phyloP scores from a whole-genome alignment of 345 rosid species.

The Syzygium jambos region DNA sequence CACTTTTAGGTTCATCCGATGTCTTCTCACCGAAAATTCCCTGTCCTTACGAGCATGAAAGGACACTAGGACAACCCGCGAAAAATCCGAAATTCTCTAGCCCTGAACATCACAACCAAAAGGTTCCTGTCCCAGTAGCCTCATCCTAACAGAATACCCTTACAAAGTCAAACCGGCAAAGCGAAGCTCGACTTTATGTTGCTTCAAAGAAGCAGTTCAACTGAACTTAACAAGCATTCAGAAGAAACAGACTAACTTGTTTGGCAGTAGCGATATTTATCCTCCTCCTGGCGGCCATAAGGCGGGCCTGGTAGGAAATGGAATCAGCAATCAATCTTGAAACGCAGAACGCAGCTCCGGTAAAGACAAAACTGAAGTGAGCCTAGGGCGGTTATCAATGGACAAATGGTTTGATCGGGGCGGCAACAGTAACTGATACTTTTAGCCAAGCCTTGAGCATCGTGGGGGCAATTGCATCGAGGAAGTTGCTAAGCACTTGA shows the following conservation, averaged over 20 bases:
- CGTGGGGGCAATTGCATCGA: neutral
- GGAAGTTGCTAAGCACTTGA: neutral
- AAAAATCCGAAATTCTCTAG: neutral
- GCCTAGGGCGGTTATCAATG: neutral
- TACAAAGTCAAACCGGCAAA: neutral
- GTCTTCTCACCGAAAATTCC: neutral
- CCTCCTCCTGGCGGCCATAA: neutral
- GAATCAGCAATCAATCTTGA: neutral
- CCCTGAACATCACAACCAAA: neutral
- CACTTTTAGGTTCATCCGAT: neutral
- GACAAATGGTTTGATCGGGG: neutral
- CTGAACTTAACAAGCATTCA: neutral
- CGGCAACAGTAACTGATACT: neutral
- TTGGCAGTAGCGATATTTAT: neutral
- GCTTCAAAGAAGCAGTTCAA: neutral
- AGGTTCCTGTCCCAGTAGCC: neutral
- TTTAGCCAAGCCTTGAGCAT: neutral
- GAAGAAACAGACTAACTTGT: neutral
- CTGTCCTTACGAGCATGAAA: neutral
- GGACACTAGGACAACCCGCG: neutral
- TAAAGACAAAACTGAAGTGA: neutral
- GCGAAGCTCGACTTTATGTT: neutral
- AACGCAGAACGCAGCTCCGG: neutral
- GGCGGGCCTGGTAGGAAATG: neutral
- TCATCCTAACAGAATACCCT: neutral